A percentile compares a stretch with the other conserved stretches of the same genome.
Evolutionary conservation across 2,329 filamentous ascomycete species (phyloP).

Genomic region (Corynespora cassiicola): DNA sequence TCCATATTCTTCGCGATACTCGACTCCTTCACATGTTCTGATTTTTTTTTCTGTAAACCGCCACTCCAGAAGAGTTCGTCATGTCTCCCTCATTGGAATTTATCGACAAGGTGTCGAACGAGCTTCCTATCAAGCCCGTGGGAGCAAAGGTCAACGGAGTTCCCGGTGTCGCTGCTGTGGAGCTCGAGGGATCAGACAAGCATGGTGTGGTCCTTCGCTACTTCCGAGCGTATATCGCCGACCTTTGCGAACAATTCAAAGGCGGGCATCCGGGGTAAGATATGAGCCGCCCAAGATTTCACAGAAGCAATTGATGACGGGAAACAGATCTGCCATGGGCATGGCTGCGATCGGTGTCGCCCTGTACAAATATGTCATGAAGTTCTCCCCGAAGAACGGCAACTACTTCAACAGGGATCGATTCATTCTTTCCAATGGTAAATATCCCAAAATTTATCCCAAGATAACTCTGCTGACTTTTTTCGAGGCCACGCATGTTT

Average conservation of each 20-base stretch:
- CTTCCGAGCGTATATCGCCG: constrained; percentile 18
- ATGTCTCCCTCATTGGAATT: constrained; percentile 17
- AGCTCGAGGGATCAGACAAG: constrained; percentile 10
- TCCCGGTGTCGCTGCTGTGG: constrained; percentile 14
- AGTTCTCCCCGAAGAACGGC: constrained; percentile 59
- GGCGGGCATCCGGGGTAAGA: constrained; percentile 70
- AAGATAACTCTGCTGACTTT: no score
- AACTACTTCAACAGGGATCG: constrained; percentile 65
- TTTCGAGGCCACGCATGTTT: constrained; percentile 59
- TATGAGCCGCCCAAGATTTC: not conserved
- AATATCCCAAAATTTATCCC: no score
- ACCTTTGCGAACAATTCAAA: no score
- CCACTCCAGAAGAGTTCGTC: not conserved
- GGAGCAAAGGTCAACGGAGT: constrained; percentile 18
- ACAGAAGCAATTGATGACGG: no score
- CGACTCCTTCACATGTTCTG: no score
- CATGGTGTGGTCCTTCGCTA: constrained; percentile 19
- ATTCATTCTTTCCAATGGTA: constrained; percentile 66
- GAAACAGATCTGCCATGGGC: no score
- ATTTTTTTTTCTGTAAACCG: no score
- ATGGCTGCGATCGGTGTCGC: constrained; percentile 66
- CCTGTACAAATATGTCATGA: constrained; percentile 66
- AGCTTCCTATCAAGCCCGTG: constrained; percentile 16
- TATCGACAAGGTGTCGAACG: constrained; percentile 13
- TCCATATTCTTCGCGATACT: no score